These are phyloP conservation scores for Leishmania tarentolae DNA, from an alignment of 208 protist genomes.

Conservation along the genomic window DNA sequence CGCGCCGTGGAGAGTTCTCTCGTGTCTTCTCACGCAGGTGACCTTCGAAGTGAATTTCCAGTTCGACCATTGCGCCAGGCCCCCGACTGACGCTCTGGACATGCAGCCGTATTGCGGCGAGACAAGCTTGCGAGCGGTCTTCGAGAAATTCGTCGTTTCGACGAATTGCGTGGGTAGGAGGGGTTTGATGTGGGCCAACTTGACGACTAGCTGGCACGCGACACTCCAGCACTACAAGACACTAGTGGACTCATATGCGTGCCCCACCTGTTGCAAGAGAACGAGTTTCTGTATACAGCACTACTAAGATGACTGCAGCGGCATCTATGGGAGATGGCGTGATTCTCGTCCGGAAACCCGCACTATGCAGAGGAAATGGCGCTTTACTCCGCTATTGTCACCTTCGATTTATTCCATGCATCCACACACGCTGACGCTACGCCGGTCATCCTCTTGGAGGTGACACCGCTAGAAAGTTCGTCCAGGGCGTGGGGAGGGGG, in stretches of 20 bases:
- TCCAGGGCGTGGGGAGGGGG: constrained; percentile 6
- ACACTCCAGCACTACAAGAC: constrained; percentile 17
- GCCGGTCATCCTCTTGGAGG: neutral
- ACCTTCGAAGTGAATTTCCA: neutral
- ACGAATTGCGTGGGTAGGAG: neutral
- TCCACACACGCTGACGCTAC: neutral
- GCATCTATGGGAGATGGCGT: constrained; percentile 13
- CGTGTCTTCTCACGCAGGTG: neutral
- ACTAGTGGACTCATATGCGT: constrained; percentile 37
- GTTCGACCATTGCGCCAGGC: neutral
- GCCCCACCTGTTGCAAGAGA: constrained; percentile 26
- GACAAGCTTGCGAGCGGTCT: neutral
- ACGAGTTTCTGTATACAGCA: constrained; percentile 34
- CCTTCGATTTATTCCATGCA: neutral
- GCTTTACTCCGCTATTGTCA: constrained; percentile 18
- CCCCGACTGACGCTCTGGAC: neutral
- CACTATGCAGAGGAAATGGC: neutral
- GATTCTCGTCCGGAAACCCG: constrained; percentile 24
- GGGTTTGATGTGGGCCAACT: neutral
- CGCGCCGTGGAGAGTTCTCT: neutral
- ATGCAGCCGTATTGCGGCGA: neutral
- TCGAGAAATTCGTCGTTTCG: constrained; percentile 16
- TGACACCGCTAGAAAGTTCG: neutral
- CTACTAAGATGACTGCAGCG: constrained; percentile 14
- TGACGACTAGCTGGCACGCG: neutral